Evolutionary conservation across 495 filamentous ascomycete genomes (phyloP), one percentile per base, ranked within the genome.

Genomic region (Podospora anserina): DNA sequence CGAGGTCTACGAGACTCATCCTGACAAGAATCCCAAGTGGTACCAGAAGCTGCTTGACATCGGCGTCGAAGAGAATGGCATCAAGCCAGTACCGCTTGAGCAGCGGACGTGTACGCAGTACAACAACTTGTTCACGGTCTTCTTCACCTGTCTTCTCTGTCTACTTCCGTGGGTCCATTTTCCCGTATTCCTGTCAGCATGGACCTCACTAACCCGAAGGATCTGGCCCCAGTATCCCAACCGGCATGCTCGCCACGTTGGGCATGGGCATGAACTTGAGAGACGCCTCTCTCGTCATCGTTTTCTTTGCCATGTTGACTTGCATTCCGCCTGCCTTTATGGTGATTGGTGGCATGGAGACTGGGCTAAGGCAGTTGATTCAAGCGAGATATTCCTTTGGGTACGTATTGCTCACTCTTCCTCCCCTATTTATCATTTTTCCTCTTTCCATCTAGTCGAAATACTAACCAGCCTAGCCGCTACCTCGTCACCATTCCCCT

Each of bases 301-400:
- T 88, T 18, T 88, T 88, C 76, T 86, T 87, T 64, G 79, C 79
- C 58, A 72, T 86, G 63, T 74, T 86, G 16, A 83, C 79, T 39
- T 81, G 81, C 2, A 70, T 85, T 28, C 84, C 83, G 0, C 82
- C 83, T 4, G 84, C 83, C 13, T 87, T 85, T 70, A 82, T 87
- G 73, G 81, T 81, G 28, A 84, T 82, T 27, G 82, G 81, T 39
- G 84, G 83, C 9, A 78, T 83, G 54, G 71, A 80, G 6, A 87
- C 84, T 9, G 85, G 85, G 4, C 70, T 87, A 71, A 77, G 85
- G n/a, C 85, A 87, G 77, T 82, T 87, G 70, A 81, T 87, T 3
- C 79, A 84, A 66, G 84, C 83, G 13, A 78, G 85, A 49, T 87
- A 85, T 67, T 82, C 82, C 16, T 87, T 87, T 30, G 85, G 85